A percentile compares a stretch with the other conserved stretches of the same genome.
These are phyloP conservation scores for Wickerhamiella hasegawae DNA, from an alignment of 805 yeast genomes.

Conservation along the genomic window DNA sequence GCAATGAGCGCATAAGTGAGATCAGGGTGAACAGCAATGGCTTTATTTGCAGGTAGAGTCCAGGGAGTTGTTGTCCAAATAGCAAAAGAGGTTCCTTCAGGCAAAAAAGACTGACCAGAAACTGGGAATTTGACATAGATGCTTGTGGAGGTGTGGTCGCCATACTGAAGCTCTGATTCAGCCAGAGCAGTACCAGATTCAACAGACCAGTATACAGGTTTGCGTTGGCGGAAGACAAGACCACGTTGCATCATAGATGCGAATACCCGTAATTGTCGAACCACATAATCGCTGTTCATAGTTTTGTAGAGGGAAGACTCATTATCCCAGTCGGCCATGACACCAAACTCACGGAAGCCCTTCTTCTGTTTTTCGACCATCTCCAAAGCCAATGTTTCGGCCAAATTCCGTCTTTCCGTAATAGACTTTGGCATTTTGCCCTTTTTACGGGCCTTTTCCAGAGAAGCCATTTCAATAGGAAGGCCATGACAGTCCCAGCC, in stretches of 20 bases:
- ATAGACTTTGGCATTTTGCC: slow-evolving; percentile 19
- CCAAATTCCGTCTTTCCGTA: slow-evolving; percentile 44
- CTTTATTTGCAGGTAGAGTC: slow-evolving; percentile 82
- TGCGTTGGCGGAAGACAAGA: slow-evolving; percentile 65
- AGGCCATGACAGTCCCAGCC: slow-evolving; percentile 99
- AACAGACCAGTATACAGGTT: slow-evolving; percentile 96
- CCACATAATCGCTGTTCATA: slow-evolving; percentile 52
- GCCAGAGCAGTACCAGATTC: slow-evolving; percentile 90
- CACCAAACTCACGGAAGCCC: slow-evolving; percentile 54
- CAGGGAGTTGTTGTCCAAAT: slow-evolving; percentile 99
- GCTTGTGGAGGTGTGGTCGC: slow-evolving; percentile 28
- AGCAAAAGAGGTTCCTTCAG: slow-evolving; percentile 10
- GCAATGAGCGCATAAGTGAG: slow-evolving; percentile 40
- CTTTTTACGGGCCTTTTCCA: slow-evolving; percentile 28
- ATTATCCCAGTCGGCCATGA: slow-evolving; percentile 67
- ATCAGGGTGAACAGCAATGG: slow-evolving; percentile 52
- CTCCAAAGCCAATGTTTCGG: slow-evolving; percentile 49
- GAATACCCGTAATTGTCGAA: slow-evolving; percentile 59
- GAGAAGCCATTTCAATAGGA: slow-evolving; percentile 84
- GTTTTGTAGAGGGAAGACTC: slow-evolving; percentile 46
- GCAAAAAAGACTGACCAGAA: not conserved
- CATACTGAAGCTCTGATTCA: slow-evolving; percentile 89
- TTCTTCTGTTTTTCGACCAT: slow-evolving; percentile 48
- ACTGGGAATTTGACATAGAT: slow-evolving; percentile 9
- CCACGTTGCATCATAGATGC: slow-evolving; percentile 45